These are phyloP conservation scores for Akanthomyces muscarius DNA, from an alignment of 2,329 filamentous ascomycete species.

Conservation along the genomic window DNA sequence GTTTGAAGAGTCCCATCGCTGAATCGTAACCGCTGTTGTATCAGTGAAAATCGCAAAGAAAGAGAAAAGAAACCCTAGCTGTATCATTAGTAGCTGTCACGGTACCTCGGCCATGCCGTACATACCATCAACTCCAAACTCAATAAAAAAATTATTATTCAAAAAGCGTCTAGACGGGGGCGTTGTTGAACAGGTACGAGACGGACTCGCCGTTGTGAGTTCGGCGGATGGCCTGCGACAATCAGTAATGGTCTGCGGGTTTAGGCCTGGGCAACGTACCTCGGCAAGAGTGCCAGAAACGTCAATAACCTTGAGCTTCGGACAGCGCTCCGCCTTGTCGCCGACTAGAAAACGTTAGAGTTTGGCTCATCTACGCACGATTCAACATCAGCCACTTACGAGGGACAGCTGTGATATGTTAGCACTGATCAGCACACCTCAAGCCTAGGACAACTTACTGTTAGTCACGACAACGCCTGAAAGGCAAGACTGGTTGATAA, in stretches of 20 bases:
- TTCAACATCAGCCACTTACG: slow-evolving; percentile 22
- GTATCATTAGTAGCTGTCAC: background rate
- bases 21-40: slow-evolving; percentile 9
- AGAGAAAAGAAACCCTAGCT: background rate
- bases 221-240: slow-evolving; percentile 57
- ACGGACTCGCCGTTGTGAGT: slow-evolving; percentile 65
- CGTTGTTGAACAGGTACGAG: slow-evolving; percentile 65
- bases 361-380: background rate
- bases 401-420: slow-evolving; percentile 33
- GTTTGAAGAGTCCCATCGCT: background rate
- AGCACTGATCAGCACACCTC: slow-evolving; percentile 19
- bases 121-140: slow-evolving; percentile 15
- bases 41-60: background rate
- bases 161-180: slow-evolving; percentile 42
- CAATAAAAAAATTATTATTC: slow-evolving; percentile 6
- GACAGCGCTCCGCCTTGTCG: slow-evolving; percentile 74
- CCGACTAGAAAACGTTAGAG: slow-evolving; percentile 42
- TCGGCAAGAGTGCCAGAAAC: slow-evolving; percentile 79
- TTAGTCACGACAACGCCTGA: slow-evolving; percentile 85
- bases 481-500: slow-evolving; percentile 72
- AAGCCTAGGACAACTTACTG: slow-evolving; percentile 43
- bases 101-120: background rate
- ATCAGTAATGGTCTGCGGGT: slow-evolving; percentile 15
- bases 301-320: slow-evolving; percentile 84
- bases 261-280: slow-evolving; percentile 27